Base-by-base conservation (phyloP, 2,329 filamentous ascomycete species). In the Trichoderma sp. region DNA sequence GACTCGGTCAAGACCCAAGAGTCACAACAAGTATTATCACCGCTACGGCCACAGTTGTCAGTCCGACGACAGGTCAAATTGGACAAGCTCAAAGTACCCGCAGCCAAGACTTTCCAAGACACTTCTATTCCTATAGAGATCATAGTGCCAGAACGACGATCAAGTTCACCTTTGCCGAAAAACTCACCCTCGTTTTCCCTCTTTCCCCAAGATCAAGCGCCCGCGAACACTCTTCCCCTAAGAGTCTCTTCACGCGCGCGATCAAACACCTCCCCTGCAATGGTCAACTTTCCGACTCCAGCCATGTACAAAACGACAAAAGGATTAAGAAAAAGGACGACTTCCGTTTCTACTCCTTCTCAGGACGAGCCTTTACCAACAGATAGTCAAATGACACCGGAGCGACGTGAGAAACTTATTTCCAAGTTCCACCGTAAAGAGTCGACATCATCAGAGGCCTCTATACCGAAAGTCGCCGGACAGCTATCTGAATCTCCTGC, bases 1-100 rank as follows among this genome's bases (percentile, higher is more conserved):
- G 60, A 66, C 10, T 18, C 28, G 5, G 52, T 56, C 14, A 32
- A 65, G 8, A 71, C 75, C 26, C 26, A 56, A 28, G 28, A 51
- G 7, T 21, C 30, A 7, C 39, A 58, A 24, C 18, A 46, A 10
- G 21, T 18, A 21, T 54, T 14, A 21, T 54, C 32, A 14, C 26
- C 21, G 26, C 26, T n/a, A 14, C 39, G 51, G 21, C 43, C 59
- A 49, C 21, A 34, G 18, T 79, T 90, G 8, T 79, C 89, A 30
- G 83, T 83, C 28, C 83, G 87, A 68, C 83, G 88, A 52, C 87
- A 90, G 72, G 87, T 86, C 8, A 88, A 85, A 0, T 76, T 89
- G 14, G 83, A 87, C 66, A 86, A 83, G 68, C 79, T 91, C 1
- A 86, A 84, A 71, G 84, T 82, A 3, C 51, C 59, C 10, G 49